Conservation (phyloP, 2,329 filamentous ascomycete species). For the Aspergillus luchuensis region DNA sequence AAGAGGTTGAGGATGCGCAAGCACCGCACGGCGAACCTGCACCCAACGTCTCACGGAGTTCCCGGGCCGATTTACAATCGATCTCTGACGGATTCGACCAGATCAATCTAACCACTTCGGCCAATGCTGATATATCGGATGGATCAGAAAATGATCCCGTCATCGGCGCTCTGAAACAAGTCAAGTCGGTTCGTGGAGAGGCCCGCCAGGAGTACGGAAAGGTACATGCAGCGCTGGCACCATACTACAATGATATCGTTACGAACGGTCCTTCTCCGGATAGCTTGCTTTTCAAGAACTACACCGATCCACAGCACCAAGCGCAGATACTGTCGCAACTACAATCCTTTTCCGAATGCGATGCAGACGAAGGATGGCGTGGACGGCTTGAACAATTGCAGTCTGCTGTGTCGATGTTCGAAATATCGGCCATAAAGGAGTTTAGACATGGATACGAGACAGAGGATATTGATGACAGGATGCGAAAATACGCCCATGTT, state of each 20-base stretch:
- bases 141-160: slow-evolving; percentile 63
- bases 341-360: slow-evolving; percentile 74
- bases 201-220: slow-evolving; percentile 90
- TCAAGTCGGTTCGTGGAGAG: slow-evolving; percentile 76
- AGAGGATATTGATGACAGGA: slow-evolving; percentile 83
- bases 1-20: slow-evolving; percentile 25
- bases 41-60: slow-evolving; percentile 17
- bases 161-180: slow-evolving; percentile 68
- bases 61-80: slow-evolving; percentile 32
- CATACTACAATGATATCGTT: slow-evolving; percentile 83
- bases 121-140: slow-evolving; percentile 30
- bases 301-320: slow-evolving; percentile 84
- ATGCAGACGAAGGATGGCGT: slow-evolving; percentile 74
- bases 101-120: slow-evolving; percentile 58
- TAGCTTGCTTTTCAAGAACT: slow-evolving; percentile 81
- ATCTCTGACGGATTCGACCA: slow-evolving; percentile 77
- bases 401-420: slow-evolving; percentile 78
- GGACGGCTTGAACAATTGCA: slow-evolving; percentile 71
- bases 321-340: slow-evolving; percentile 86
- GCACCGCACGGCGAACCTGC: slow-evolving; percentile 18
- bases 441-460: slow-evolving; percentile 91
- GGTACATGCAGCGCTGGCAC: slow-evolving; percentile 82
- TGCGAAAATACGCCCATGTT: slow-evolving; percentile 87
- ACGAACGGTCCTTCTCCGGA: slow-evolving; percentile 71
- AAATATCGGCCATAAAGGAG: slow-evolving; percentile 84